These are phyloP conservation scores for Penicillium sumatraense DNA, from an alignment of 2,329 filamentous ascomycete genomes.

Conservation along the genomic window DNA sequence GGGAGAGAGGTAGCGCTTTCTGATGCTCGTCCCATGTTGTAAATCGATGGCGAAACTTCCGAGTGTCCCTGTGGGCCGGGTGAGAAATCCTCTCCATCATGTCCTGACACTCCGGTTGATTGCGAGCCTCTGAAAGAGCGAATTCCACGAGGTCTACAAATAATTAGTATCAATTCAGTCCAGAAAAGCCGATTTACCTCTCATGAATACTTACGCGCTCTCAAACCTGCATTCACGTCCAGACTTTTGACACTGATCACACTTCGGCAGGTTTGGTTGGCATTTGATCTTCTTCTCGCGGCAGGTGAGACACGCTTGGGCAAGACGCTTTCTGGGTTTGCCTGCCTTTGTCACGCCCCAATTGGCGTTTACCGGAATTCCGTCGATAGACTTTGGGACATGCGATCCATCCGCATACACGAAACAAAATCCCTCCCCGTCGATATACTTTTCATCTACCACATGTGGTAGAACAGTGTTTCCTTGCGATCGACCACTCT, in stretches of 20 bases:
- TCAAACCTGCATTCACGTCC: constrained; percentile 83
- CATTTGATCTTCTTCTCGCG: constrained; percentile 98
- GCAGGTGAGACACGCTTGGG: constrained; percentile 91
- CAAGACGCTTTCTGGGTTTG: constrained; percentile 86
- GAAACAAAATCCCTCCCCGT: constrained; percentile 80
- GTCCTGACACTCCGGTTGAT: constrained; percentile 21
- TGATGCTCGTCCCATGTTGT: constrained; percentile 36
- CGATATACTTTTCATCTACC: constrained; percentile 55
- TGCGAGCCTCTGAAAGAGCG: constrained; percentile 34
- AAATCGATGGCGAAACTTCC: constrained; percentile 30
- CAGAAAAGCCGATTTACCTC: background rate
- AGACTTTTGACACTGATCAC: constrained; percentile 90
- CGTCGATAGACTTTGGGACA: constrained; percentile 82
- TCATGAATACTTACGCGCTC: constrained; percentile 69
- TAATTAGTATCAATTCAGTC: constrained; percentile 11
- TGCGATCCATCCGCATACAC: constrained; percentile 85
- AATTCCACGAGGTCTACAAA: constrained; percentile 39
- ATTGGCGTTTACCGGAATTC: constrained; percentile 83
- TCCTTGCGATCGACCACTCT: constrained; percentile 16
- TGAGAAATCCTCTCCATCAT: constrained; percentile 29
- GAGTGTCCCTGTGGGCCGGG: constrained; percentile 21
- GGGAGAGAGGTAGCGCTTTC: constrained; percentile 36
- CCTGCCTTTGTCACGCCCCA: constrained; percentile 95
- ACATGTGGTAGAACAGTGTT: constrained; percentile 37
- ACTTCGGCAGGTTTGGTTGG: constrained; percentile 84